Base-by-base conservation (phyloP, 345 rosid species). In the Reutealis trisperma region DNA sequence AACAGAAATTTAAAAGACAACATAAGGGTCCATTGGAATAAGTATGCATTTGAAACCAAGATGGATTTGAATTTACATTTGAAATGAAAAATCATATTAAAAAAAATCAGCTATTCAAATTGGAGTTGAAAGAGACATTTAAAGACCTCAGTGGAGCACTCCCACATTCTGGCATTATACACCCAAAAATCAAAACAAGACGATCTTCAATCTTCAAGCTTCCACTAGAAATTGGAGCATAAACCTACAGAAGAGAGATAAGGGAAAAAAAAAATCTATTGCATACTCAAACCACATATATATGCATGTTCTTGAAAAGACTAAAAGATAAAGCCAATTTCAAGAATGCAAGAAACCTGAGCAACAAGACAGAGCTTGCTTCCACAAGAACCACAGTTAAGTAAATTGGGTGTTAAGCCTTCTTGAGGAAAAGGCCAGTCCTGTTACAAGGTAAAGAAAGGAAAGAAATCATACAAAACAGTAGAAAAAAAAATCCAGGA, bases 371-470 rank as follows among this genome's bases (percentile, higher is more conserved):
- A 88, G 24, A 93, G 90, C 78, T 72, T 89, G 77, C 75, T 81
- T 77, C 91, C 93, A 70, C 98, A 96, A 0, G 76, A 71, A 72
- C 75, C 62, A 67, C 99, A 96, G 27, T 77, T 62, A 61, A 92
- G 82, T 67, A 88, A 71, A 51, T 70, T 73, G 2, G 86, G 61
- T 32, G 66, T 70, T 73, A 89, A 55, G 14, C 41, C 78, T 76
- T 89, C 92, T 45, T 30, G 16, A 13, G 90, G 84, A 78, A 89
- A 16, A 63, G 98, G 97, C 92, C 90, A 93, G 77, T 96, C 99
- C 99, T 96, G 84, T 37, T 44, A 9, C 0, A 9, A 47, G 41
- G 41, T 47, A 47, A 47, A 12, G 13, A 37, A 37, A 41, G 41
- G 2, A 32, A 13, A 22, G 24, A 63, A 41, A 63, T 24, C 2